Base-by-base conservation (phyloP, 805 yeast genomes). In the Schwanniomyces occidentalis region DNA sequence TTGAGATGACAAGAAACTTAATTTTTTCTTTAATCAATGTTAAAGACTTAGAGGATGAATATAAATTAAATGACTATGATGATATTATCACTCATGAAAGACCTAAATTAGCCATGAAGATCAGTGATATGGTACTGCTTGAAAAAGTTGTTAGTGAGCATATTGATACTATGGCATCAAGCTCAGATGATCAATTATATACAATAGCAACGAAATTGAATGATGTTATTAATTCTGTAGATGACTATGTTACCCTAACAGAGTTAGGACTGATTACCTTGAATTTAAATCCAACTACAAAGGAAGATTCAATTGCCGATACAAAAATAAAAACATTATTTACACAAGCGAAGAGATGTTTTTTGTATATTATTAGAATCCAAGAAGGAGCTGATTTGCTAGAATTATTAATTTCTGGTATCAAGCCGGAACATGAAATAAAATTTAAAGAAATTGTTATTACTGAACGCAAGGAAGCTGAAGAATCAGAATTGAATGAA, bases 341-440 rank as follows among this genome's bases (percentile, higher is more conserved):
- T 49, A 73, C 87, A 34, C 89, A 87, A 51, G 88, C 85, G 0
- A 91, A 91, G 56, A 69, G 95, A 42, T 83, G 89, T 46, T 63
- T 90, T n/a, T 62, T 84, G 10, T 88, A 88, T 52, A 78, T 91
- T 50, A 78, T 90, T 42, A 80, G 89, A 45, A 85, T 93, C 5
- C 97, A 93, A 64, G 75, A 76, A 9, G 80, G 80, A 16, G 66
- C 74, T 2, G 81, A 79, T 43, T 69, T 91, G 29, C 73, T 82
- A 35, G 91, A 85, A 32, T 61, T 87, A 35, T 58, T 88, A 32
- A 70, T 85, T 7, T 75, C 81, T 4, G 84, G 83, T 3, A 86
- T 85, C 19, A 66, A 70, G 23, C 76, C 81, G 0, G 70, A 67
- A 12, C 91, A 91, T 54, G 99, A 93, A 54, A 58, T 65, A 5